Percentiles rank a stretch among this genome's conserved stretches.
phyloP scores from a whole-genome alignment of 2,329 filamentous ascomycete genomes.

The Pyricularia sp. region DNA sequence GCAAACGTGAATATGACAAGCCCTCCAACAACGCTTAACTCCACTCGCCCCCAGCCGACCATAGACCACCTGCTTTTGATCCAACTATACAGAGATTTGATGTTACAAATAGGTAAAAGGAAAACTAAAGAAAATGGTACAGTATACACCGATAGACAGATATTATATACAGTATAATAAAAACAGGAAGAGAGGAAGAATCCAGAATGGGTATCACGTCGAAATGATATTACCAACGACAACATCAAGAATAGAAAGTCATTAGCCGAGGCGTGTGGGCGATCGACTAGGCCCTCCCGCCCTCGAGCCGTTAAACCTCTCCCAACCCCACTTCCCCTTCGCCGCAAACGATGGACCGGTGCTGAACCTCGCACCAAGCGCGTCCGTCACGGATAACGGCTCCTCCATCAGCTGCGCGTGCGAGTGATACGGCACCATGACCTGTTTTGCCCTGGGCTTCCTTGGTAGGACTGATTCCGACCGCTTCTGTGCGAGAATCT shows the following conservation, averaged over 20 bases:
- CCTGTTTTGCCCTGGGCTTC: slow-evolving; percentile 9
- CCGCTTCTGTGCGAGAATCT: slow-evolving; percentile 56
- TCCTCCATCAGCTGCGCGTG: slow-evolving; percentile 26
- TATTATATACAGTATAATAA: background rate
- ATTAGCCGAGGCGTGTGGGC: background rate
- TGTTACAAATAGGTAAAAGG: background rate
- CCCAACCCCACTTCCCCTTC: slow-evolving; percentile 4
- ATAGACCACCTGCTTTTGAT: background rate
- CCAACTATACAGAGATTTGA: background rate
- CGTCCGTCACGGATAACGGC: slow-evolving; percentile 26
- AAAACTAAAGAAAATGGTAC: background rate
- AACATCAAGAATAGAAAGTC: background rate
- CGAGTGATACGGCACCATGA: slow-evolving; percentile 26
- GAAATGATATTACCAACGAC: background rate
- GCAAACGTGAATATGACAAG: background rate
- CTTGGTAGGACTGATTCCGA: slow-evolving; percentile 16
- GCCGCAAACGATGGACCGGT: background rate
- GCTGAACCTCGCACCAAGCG: slow-evolving; percentile 15
- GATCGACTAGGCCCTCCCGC: background rate
- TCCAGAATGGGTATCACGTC: background rate
- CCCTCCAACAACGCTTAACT: background rate
- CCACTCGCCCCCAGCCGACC: background rate
- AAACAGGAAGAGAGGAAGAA: background rate
- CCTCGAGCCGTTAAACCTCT: background rate
- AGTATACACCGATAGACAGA: background rate